Base-by-base conservation (phyloP, 441 rosid species). In the Capsella rubella region DNA sequence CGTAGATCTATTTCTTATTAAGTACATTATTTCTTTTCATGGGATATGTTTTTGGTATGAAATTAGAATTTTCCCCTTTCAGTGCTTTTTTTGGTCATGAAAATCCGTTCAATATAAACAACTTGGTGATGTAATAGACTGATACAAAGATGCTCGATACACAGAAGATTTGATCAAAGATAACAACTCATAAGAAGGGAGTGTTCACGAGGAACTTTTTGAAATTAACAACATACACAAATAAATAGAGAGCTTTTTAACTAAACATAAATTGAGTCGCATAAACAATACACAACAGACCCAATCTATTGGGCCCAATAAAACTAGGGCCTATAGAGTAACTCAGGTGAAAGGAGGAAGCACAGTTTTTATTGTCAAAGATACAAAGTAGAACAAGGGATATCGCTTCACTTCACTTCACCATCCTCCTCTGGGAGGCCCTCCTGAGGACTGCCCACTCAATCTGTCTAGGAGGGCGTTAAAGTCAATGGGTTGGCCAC, bases 381-480 rank as follows among this genome's bases (percentile, higher is more conserved):
- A 60, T 29, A 56, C 57, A 64, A 21, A 74, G 64, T 16, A 25
- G 31, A n/a, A 5, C 18, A 2, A 6, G 39, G 8, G 35, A 6
- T 1, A 1, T 6, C 8, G 1, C 8, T 7, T 6, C 8, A 34
- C 37, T 34, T 6, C 34, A 52, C 74, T 84, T 70, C 86, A 89
- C 99, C 98, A 95, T 42, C 86, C 97, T 67, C 91, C 90, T 43
- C 64, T 59, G 52, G 89, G 85, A 56, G 93, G 60, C 56, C 79
- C 85, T 46, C 87, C 93, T 21, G 96, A 78, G 32, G 95, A 46
- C 52, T 83, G 95, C 53, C 7, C 77, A 62, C 71, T 92, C 85
- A 95, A 65, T 83, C 90, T 82, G 79, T 95, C 97, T 3, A 95
- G 95, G 51, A 91, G 93, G 0, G 87, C 75, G 69, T 91, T 92